Base-by-base conservation (phyloP, 2,329 filamentous ascomycete genomes). In the Fusarium tjaetaba region DNA sequence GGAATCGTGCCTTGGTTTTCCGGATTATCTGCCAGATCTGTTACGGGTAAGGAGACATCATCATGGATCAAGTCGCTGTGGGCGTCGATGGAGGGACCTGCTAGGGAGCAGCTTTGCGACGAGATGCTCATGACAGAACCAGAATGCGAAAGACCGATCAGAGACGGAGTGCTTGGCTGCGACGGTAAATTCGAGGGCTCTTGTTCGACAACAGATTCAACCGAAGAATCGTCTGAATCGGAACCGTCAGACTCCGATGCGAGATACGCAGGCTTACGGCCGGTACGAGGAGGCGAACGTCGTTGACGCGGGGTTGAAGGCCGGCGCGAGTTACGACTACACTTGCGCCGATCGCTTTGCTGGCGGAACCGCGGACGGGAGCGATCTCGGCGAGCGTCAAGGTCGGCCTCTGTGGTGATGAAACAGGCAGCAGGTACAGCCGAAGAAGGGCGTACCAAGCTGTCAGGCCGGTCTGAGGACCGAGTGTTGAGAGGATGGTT, bases 91-190 rank as follows among this genome's bases (percentile, higher is more conserved):
- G 80, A 82, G 13, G 87, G 88, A 11, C 83, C 85, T 9, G 82
- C 81, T 5, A 89, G 81, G 7, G 88, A 89, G 75, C 86, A 85
- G 66, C 84, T 83, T 48, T 85, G 84, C n/a, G 88, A 90, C 18
- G 85, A 88, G 15, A 85, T 81, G 59, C 88, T 89, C 36, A 87
- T 77, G 20, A 78, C 73, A 3, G 81, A 83, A 43, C 74, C 76
- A 4, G 80, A 71, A 18, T 77, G 76, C 9, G 78, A 79, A 24
- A 77, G 59, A 10, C 70, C 78, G 24, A 76, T 53, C 39, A 79
- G 68, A 16, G 77, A 70, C 5, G 81, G 79, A 7, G 76, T 80
- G 39, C 78, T 74, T 26, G 77, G 75, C n/a, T 71, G 73, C 28
- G 79, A 79, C 7, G 62, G 61, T 41, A 76, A 76, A 34, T 64